Evolutionary conservation across 2,329 filamentous ascomycete species (phyloP).

Genomic region (Fusarium pilosicola): DNA sequence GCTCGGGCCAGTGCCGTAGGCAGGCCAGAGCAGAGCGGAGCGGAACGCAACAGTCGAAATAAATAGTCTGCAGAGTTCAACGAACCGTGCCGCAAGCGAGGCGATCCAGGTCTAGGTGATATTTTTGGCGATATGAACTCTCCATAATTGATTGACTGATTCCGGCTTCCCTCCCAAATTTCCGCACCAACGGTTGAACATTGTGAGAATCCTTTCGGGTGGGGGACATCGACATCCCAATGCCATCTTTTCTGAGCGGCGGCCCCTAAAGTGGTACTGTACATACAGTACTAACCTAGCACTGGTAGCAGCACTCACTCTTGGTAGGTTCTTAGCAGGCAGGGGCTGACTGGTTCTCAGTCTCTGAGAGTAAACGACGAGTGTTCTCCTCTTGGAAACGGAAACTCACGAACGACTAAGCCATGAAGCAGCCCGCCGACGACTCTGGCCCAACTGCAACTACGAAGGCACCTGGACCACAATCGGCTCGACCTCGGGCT

Average conservation of each 20-base stretch:
- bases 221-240: slow-evolving; percentile 9
- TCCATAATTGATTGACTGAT: slow-evolving; percentile 14
- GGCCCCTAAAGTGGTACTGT: slow-evolving; percentile 3
- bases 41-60: not conserved
- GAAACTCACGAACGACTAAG: slow-evolving; percentile 22
- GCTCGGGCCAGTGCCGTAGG: not conserved
- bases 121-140: slow-evolving; percentile 10
- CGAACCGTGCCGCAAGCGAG: slow-evolving; percentile 26
- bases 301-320: not conserved
- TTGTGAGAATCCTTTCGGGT: slow-evolving; percentile 5
- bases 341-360: slow-evolving; percentile 28
- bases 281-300: not conserved
- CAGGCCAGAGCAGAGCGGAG: not conserved
- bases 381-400: slow-evolving; percentile 25
- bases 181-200: slow-evolving; percentile 4
- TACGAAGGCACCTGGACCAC: slow-evolving; percentile 1
- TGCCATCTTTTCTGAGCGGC: slow-evolving; percentile 4
- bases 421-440: slow-evolving; percentile 30
- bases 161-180: not conserved
- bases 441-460: slow-evolving; percentile 10
- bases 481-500: slow-evolving; percentile 18
- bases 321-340: slow-evolving; percentile 8
- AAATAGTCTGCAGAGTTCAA: slow-evolving; percentile 11
- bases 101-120: not conserved
- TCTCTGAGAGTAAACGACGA: slow-evolving; percentile 22